Conservation (phyloP, 768 basidiomycete genomes). For the Mycena vulgaris region DNA sequence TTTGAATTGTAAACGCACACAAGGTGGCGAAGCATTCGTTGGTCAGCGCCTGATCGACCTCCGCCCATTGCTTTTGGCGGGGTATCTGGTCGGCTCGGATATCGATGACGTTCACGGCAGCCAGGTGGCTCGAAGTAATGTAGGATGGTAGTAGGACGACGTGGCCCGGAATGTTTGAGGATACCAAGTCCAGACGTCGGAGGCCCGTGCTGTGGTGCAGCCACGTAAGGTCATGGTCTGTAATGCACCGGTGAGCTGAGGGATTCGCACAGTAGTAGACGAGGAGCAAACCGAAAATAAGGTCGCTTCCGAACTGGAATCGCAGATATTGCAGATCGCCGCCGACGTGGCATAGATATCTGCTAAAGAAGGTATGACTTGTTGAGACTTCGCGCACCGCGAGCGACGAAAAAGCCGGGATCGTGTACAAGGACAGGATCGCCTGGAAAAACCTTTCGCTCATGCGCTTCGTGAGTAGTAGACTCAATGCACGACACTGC, state of each 20-base stretch:
- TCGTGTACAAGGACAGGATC: not conserved
- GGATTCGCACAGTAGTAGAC: too few species aligned
- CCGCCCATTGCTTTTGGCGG: not conserved
- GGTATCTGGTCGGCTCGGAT: not conserved
- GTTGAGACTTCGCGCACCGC: not conserved
- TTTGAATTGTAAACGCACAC: not conserved
- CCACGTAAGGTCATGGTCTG: not conserved
- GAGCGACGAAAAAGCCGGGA: slow-evolving; percentile 4
- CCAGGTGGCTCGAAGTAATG: not conserved
- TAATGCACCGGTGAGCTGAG: too few species aligned
- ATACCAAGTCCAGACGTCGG: not conserved
- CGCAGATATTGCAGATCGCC: not conserved
- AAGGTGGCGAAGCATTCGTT: not conserved
- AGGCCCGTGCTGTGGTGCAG: not conserved
- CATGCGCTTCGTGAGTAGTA: not conserved
- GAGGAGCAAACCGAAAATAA: too few species aligned
- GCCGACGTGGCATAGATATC: not conserved
- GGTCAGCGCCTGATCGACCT: not conserved
- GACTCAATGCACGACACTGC: not conserved
- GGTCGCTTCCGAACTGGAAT: too few species aligned
- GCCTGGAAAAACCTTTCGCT: not conserved
- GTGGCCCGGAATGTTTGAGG: not conserved
- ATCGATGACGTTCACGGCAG: not conserved
- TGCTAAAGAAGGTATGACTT: not conserved
- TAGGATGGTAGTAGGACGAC: not conserved